Base-by-base conservation (phyloP, 768 basidiomycete genomes). In the Mrakia gelida region DNA sequence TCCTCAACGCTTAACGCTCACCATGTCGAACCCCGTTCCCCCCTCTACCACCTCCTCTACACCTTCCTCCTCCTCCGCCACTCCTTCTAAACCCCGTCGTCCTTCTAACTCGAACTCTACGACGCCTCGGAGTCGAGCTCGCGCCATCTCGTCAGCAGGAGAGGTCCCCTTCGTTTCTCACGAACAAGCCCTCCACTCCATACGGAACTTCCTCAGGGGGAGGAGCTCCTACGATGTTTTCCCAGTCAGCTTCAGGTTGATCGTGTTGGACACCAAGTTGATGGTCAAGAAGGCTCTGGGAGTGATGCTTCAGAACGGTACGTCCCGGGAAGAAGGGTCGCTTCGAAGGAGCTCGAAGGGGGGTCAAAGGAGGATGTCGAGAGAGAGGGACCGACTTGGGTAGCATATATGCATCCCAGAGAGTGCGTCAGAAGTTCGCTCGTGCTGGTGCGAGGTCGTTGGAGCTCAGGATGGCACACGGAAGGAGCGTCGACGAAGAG, bases 161-260 rank as follows among this genome's bases (percentile, higher is more conserved):
- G 26, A 59, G 49, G 16, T 72, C 16, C 49, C 80, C 23, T 52
- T 67, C 28, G 78, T 77, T 3, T 80, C 82, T 0, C 86, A 86
- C 80, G 80, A 82, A 34, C 82, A 83, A 61, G 87, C 85, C 0
- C 81, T 87, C 32, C 83, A 84, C 52, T 82, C 84, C 28, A 94
- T 99, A 82, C 88, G 96, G 73, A 85, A 85, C 73, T 93, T 94
- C 85, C 90, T 98, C 86, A 92, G 89, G 82, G 89, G 91, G 77
- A 90, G 93, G 82, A 92, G 91, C 26, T 90, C 91, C 80, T 99
- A 98, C 86, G 96, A 98, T 85, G 94, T 96, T 45, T 95, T 99
- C 82, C 97, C 97, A 34, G 93, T 98, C 86, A 92, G 91, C 85
- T 99, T 95, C 86, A 88, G 96, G 81, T 88, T 98, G 82, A 98